Percentiles rank a stretch among this genome's conserved stretches.
phyloP scores from a whole-genome alignment of 345 rosid genomes.

The Camelina neglecta region DNA sequence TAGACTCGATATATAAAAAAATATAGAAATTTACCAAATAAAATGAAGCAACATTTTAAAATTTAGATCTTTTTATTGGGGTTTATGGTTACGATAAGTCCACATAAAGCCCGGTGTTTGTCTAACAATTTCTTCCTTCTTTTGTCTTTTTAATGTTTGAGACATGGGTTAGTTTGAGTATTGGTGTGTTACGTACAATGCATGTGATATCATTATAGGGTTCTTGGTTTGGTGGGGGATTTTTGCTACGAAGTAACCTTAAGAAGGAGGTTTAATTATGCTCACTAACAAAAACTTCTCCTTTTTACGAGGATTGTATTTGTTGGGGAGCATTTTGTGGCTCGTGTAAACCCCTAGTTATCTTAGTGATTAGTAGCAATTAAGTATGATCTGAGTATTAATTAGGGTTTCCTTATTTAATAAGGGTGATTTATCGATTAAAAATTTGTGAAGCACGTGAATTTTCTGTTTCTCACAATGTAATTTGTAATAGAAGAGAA shows the following conservation, averaged over 20 bases:
- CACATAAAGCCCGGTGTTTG: conserved; percentile 19
- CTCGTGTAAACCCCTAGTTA: conserved; percentile 35
- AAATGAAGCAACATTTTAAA: conserved; percentile 43
- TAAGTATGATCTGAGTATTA: conserved; percentile 16
- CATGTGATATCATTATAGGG: conserved; percentile 18
- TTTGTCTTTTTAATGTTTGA: neutral
- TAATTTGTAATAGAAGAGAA: conserved; percentile 41
- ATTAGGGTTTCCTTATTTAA: conserved; percentile 4
- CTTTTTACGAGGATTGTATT: conserved; percentile 43
- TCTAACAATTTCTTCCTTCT: neutral
- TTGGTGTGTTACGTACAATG: conserved; percentile 29
- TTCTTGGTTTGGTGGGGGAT: neutral
- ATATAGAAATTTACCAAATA: neutral
- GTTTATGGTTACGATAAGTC: neutral
- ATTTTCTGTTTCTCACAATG: conserved; percentile 44
- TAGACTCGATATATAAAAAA: conserved; percentile 36
- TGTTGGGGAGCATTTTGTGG: conserved; percentile 43
- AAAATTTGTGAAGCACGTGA: conserved; percentile 45
- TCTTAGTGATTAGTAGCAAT: conserved; percentile 30
- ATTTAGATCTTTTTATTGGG: conserved; percentile 33
- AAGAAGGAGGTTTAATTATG: conserved; percentile 30
- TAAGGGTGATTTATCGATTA: conserved; percentile 28
- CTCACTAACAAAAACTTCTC: conserved; percentile 48
- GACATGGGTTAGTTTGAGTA: conserved; percentile 12
- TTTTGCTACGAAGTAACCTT: conserved; percentile 1